These are phyloP conservation scores for Aquilaria sinensis DNA, from an alignment of 345 rosid species.

Conservation along the genomic window DNA sequence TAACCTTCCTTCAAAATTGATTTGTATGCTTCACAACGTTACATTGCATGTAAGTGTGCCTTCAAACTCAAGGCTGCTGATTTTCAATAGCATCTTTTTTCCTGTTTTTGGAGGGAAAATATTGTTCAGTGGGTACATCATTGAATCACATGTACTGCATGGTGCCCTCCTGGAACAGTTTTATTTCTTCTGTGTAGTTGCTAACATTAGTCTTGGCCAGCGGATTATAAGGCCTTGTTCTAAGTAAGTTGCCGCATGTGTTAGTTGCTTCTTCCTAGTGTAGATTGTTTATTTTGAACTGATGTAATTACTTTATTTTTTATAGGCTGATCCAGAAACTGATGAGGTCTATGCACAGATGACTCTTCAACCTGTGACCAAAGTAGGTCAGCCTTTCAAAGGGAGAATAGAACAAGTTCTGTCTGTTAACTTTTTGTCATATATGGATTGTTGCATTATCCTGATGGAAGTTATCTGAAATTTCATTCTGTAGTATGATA, in stretches of 20 bases:
- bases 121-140: background rate
- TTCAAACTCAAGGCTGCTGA: background rate
- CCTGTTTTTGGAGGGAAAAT: background rate
- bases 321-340: constrained; percentile 69
- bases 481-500: constrained; percentile 65
- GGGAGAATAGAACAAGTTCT: too few relatives aligned
- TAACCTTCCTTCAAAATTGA: constrained; percentile 50
- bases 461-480: constrained; percentile 9
- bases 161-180: too few relatives aligned
- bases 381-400: constrained; percentile 15
- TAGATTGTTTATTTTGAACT: background rate
- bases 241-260: too few relatives aligned
- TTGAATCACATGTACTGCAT: too few relatives aligned
- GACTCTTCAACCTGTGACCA: constrained; percentile 63
- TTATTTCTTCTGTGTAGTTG: too few relatives aligned
- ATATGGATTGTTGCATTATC: background rate
- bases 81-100: background rate
- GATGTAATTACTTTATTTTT: constrained; percentile 9
- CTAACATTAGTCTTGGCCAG: too few relatives aligned
- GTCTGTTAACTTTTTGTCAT: background rate
- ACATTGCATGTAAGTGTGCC: constrained; percentile 51
- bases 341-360: constrained; percentile 84
- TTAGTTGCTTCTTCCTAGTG: too few relatives aligned
- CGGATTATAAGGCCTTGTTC: too few relatives aligned
- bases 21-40: constrained; percentile 70